Base-by-base conservation (phyloP, 805 yeast genomes). In the Saccharomycopsis fermentans region DNA sequence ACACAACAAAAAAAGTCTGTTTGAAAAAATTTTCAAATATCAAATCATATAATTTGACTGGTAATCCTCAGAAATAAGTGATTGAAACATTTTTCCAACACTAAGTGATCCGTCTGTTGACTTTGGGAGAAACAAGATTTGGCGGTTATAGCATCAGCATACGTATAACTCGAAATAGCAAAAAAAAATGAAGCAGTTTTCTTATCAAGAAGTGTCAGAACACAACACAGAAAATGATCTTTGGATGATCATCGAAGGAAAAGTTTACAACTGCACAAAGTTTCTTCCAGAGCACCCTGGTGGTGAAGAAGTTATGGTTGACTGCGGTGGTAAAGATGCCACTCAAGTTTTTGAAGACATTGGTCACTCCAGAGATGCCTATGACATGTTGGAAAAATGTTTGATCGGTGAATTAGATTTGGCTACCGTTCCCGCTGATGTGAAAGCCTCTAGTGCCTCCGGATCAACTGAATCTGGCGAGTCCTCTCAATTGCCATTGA, bases 281-380 rank as follows among this genome's bases (percentile, higher is more conserved):
- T 77, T 76, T 62, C 64, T 76, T 63, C 79, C 76, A 58, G 79
- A 76, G 63, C 86, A 81, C 68, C 86, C 86, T 27, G 96, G 96
- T 68, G 96, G 96, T 59, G 86, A 84, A 58, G 96, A 88, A 68
- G 87, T 88, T 35, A 75, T 89, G 59, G 72, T 81, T 55, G 96
- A 88, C 65, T 79, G 82, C 68, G 96, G 87, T 35, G 96, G 96
- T 51, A 78, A 79, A 60, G 96, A 90, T 69, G 91, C 90, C 57
- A 82, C 88, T 14, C 73, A 69, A 54, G 80, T 83, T 26, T 83
- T 83, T 64, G 83, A 81, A 71, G 96, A 90, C 68, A 91, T 94
- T 69, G 99, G 99, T 37, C 99, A 94, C 74, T 90, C 98, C 37
- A 97, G 91, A 63, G 97, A 91, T 65, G 98, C 99, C 47, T 83